Percentiles rank a stretch among this genome's conserved stretches.
phyloP scores from a whole-genome alignment of 2,329 filamentous ascomycete species.

The Arthrobotrys sphaeroides region DNA sequence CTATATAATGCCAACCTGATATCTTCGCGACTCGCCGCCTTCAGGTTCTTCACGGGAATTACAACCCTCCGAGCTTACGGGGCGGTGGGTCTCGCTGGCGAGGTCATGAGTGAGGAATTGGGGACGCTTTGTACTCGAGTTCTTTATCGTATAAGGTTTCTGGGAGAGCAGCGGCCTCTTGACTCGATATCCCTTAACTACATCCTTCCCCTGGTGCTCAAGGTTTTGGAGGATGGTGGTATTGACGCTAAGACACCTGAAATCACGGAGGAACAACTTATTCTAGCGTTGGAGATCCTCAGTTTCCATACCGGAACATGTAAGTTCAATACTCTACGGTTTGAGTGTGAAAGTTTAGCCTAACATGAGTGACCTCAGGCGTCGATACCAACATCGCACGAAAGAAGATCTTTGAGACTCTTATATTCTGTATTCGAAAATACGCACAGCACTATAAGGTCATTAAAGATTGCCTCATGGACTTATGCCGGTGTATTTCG shows the following conservation, averaged over 20 bases:
- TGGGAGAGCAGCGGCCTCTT: constrained; percentile 92
- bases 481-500: constrained; percentile 84
- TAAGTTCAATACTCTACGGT: constrained; percentile 58
- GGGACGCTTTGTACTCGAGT: constrained; percentile 80
- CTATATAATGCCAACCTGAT: constrained; percentile 79
- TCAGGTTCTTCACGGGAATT: constrained; percentile 84
- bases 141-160: constrained; percentile 87
- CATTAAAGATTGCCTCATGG: constrained; percentile 88
- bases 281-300: constrained; percentile 87
- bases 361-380: constrained; percentile 53
- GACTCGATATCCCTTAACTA: constrained; percentile 89
- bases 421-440: constrained; percentile 84
- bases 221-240: constrained; percentile 80
- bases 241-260: constrained; percentile 75
- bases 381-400: constrained; percentile 67
- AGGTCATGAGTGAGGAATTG: constrained; percentile 53
- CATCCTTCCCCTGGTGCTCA: constrained; percentile 80
- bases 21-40: constrained; percentile 75
- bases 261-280: constrained; percentile 86
- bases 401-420: constrained; percentile 73
- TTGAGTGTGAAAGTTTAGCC: neutral
- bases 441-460: constrained; percentile 95
- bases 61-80: constrained; percentile 83
- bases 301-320: constrained; percentile 87
- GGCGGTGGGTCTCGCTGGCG: constrained; percentile 70